Base-by-base conservation (phyloP, 352 stramenopile genomes). In the Pythium aquatile region DNA sequence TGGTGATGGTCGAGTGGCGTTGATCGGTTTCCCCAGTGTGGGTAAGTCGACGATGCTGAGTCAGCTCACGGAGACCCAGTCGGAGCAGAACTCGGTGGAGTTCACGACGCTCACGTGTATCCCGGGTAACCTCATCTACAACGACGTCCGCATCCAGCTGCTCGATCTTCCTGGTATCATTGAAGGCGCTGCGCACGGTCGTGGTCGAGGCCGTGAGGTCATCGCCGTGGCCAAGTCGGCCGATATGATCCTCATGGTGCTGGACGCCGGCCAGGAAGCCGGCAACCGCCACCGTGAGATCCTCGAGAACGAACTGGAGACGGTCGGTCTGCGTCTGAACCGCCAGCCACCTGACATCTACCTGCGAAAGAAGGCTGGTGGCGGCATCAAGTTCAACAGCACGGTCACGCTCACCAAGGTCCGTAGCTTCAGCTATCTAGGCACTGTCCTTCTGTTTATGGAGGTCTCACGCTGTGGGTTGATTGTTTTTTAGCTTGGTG, bases 121-220 rank as follows among this genome's bases (percentile, higher is more conserved):
- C 66, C 97, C 97, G 30, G 97, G 96, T 33, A 98, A 98, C 74
- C 73, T 98, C 58, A 88, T 97, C 59, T 98, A 98, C 83, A 98
- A 97, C 72, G 93, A 98, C 65, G 93, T 97, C 39, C 93, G 94
- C 70, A 98, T 99, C 60, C 97, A 99, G 86, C 80, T 99, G 40
- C 79, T 99, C 47, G 98, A 99, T 97, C 80, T 99, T 54, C 98
- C 98, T 2, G 98, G 98, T 87, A 99, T 99, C 74, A 99, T 99
- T 78, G 98, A 99, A 90, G 98, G 98, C 40, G 98, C 98, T 40
- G 96, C 98, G 1, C 93, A 99, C 73, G 98, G 98, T 58, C 98
- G 97, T 64, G 98, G 98, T 46, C 88, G 98, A 68, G 98, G 98
- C 62, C 91, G 96, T 46, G 96, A 99, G 78, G 98, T 99, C 29